Evolutionary conservation across 176 grass and related monocot species (phyloP).

Genomic region (Chrysopogon serrulatus): DNA sequence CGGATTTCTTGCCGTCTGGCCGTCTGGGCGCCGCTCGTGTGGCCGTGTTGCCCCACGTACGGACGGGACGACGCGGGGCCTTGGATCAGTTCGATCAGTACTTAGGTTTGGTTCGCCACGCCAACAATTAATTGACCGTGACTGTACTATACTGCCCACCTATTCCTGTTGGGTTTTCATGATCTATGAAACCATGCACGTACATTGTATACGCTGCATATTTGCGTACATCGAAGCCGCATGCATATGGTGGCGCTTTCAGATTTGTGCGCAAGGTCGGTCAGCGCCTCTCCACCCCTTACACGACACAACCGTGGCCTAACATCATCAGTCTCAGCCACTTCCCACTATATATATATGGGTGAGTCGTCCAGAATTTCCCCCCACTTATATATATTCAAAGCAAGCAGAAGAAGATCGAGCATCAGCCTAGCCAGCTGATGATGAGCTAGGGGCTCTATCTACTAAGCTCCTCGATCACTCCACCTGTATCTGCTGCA

Average conservation of each 20-base stretch:
- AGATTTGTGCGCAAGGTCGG: constrained; percentile 18
- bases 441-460: neutral
- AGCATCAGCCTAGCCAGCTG: neutral
- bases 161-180: neutral
- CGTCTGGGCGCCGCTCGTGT: too few species aligned
- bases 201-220: neutral
- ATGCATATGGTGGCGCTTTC: neutral
- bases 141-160: neutral
- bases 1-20: too few species aligned
- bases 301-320: neutral
- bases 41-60: too few species aligned
- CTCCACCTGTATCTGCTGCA: neutral
- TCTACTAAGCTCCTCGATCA: neutral
- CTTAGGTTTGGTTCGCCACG: too few species aligned
- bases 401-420: neutral
- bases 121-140: too few species aligned
- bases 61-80: too few species aligned
- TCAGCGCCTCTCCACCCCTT: neutral
- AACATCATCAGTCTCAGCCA: neutral
- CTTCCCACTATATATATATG: neutral
- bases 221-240: neutral
- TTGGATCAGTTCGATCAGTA: too few species aligned
- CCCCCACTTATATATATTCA: constrained; percentile 1
- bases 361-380: neutral
- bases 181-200: neutral